Evolutionary conservation across 805 yeast species (phyloP), one percentile per base, ranked within the genome.

Genomic region (Saccharomycopsis sp.): DNA sequence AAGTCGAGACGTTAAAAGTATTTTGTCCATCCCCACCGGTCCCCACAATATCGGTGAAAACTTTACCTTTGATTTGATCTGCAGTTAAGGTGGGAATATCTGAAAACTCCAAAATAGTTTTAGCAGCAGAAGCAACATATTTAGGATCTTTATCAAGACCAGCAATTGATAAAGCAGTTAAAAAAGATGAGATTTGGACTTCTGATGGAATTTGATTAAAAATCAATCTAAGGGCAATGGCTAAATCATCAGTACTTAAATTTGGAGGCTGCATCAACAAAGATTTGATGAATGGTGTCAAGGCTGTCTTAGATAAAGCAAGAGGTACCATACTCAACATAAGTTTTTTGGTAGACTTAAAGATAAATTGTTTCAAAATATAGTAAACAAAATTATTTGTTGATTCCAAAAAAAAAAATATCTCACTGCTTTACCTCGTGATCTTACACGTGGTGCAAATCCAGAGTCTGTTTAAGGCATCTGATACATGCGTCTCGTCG

Each of bases 21-120:
- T 92, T 81, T 55, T 92, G 95, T 2, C 96, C 96, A 56, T 92
- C 99, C 13, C 99, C 99, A 21, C 99, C 99, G 0, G 99, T 92
- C 1, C 99, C 99, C 4, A 92, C 99, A 23, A 92, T 84, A 58
- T 92, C 99, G 4, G 80, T 67, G 50, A 71, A 80, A 18, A 6
- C 17, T 13, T 32, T 20, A 0, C 81, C 81, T 30, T 70, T 72
- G 12, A 72, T 70, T 1, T 53, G 50, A 5, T 60, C 52, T 2
- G 67, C 56, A 8, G 68, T 62, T n/a, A 85, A 71, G 2, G 32
- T 21, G 14, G 47, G 48, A 9, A 64, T 50, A 36, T 69, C 70
- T 5, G 92, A 76, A 50, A 70, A 79, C 51, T 74, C 73, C 45
- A 83, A 62, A 20, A 89, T 72, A 2, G 92, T 76, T 17, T 65